Evolutionary conservation across 306 rosid species (phyloP), one percentile per base, ranked within the genome.

Genomic region (Herpetospermum pedunculosum): DNA sequence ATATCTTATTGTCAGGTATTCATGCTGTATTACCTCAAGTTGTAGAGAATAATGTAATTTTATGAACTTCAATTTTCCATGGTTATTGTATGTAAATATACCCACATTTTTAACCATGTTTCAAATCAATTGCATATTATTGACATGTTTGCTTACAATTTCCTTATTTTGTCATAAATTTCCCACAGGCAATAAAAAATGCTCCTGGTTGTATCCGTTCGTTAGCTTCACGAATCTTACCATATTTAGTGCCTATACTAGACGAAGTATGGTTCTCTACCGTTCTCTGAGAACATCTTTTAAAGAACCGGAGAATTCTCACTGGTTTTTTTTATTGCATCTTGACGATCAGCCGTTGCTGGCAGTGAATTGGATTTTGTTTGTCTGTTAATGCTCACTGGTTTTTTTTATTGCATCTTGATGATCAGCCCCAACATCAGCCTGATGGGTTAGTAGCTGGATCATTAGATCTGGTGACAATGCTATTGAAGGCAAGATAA

Each of bases 391-490:
- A 73, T 32, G 62, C 52, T 55, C 18, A 55, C 68, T 37, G 46
- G 34, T 40, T 37, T 55, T 57, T 50, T 6, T 25, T 79, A 67
- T 71, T 81, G 72, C 38, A 28, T 70, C 80, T 76, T 80, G 73
- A 64, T 67, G 73, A 14, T 74, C 88, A 93, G 97, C 94, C 92
- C 74, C 92, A 81, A 58, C 91, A 85, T 85, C 98, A 90, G 80
- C 84, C 92, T 75, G 91, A 87, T 80, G 98, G 97, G 43, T 79
- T 93, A 83, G 92, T 89, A 40, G 88, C 96, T 65, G 98, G 97
- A 74, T 89, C 97, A 74, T 58, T 93, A 80, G 98, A 93, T 91
- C 84, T 93, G 78, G 75, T 89, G 75, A 88, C 97, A 50, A 89
- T 91, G 94, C 81, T 93, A 47, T 80, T 93, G 77, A 93, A 93